Base-by-base conservation (phyloP, 164 flowering plant species). In the Malania oleifera region DNA sequence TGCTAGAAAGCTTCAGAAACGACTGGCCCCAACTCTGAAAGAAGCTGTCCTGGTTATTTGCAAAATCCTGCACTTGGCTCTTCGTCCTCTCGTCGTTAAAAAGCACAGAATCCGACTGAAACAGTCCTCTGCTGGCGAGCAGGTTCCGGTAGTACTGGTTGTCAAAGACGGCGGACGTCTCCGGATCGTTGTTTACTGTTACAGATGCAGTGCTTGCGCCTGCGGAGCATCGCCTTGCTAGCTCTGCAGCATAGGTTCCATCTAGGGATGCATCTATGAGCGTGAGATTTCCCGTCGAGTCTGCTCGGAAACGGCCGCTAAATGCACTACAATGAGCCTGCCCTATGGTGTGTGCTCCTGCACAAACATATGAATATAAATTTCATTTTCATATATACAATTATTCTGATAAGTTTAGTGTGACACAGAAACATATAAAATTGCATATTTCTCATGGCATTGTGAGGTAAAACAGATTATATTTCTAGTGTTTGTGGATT, bases 321-420 rank as follows among this genome's bases (percentile, higher is more conserved):
- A 89, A 86, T 45, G 91, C 71, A 22, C 61, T 75, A 61, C 91
- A 89, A 63, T 89, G 91, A 29, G 95, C 82, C 43, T 62, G 25
- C 65, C 95, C 89, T 23, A 89, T 85, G 22, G 91, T 86, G 74
- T 89, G 95, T 22, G 89, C 89, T 40, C 93, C 93, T 89, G 78
- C 70, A 63, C 48, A 23, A 57, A 2, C 28, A 50, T 3, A 7
- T 37, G 43, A n/a, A n/a, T n/a, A n/a, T n/a, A n/a, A n/a, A n/a
- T n/a, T n/a, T n/a, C n/a, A n/a, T n/a, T n/a, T n/a, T n/a, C n/a
- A n/a, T n/a, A n/a, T n/a, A n/a, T n/a, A n/a, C n/a, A n/a, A n/a
- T n/a, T n/a, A n/a, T n/a, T n/a, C n/a, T n/a, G n/a, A n/a, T n/a
- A n/a, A n/a, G n/a, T n/a, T n/a, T n/a, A n/a, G n/a, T n/a, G n/a